Evolutionary conservation across 306 rosid species (phyloP).

Genomic region (Sindora glabra): DNA sequence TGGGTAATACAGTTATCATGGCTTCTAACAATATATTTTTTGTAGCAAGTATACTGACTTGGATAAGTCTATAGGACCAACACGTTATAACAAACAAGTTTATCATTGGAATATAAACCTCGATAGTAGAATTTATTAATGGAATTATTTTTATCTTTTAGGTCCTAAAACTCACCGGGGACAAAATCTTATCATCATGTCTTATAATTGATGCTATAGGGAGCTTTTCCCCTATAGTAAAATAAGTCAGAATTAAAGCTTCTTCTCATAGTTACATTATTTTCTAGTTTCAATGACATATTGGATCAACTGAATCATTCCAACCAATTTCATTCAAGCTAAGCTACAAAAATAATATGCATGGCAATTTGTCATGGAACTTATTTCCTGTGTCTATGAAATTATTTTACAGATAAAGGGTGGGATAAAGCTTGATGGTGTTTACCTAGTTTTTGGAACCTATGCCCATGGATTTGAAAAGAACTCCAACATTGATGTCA

Average conservation of each 20-base stretch:
- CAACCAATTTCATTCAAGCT: no score
- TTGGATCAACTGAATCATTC: background rate
- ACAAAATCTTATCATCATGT: constrained; percentile 53
- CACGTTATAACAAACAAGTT: no score
- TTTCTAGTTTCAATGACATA: background rate
- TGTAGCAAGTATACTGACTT: no score
- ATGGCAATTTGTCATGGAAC: constrained; percentile 3
- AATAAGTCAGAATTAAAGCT: constrained; percentile 47
- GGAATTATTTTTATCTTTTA: no score
- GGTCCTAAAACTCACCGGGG: constrained; percentile 65
- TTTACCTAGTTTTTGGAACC: constrained; percentile 88
- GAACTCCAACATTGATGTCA: constrained; percentile 69
- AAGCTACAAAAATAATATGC: background rate
- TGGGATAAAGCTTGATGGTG: constrained; percentile 86
- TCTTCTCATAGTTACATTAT: background rate
- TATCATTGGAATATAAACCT: no score
- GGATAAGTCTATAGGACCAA: no score
- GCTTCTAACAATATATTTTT: background rate
- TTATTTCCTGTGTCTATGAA: constrained; percentile 18
- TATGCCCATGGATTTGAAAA: constrained; percentile 76
- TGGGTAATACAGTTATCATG: constrained; percentile 16
- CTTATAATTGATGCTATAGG: constrained; percentile 96
- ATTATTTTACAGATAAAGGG: constrained; percentile 60
- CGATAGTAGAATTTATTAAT: no score
- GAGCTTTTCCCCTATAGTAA: constrained; percentile 88